Evolutionary conservation across 1,284 basidiomycete genomes (phyloP).

Genomic region (Cronartium ribicola): DNA sequence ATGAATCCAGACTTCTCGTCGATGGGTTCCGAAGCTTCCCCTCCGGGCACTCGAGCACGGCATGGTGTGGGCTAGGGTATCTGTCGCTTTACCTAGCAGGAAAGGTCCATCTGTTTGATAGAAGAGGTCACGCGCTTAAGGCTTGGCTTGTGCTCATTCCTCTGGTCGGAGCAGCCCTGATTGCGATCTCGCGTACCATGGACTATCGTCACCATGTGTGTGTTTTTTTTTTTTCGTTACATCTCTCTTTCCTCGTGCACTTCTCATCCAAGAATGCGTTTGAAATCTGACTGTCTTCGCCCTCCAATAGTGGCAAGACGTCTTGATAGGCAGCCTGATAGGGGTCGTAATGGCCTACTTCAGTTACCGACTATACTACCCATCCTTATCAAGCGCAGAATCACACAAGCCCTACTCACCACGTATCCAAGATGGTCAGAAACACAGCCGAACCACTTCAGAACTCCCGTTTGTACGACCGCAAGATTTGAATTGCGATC

Average conservation of each 20-base stretch:
- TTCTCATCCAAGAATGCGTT: conserved; percentile 61
- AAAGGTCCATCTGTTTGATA: conserved; percentile 85
- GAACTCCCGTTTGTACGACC: neutral
- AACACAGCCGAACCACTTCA: neutral
- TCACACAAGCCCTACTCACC: conserved; percentile 74
- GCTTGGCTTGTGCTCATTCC: conserved; percentile 78
- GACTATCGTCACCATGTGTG: conserved; percentile 55
- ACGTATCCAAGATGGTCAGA: conserved; percentile 46
- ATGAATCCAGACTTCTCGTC: conserved; percentile 59
- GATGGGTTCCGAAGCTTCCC: conserved; percentile 94
- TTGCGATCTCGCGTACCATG: conserved; percentile 64
- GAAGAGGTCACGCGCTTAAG: conserved; percentile 70
- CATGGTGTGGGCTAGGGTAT: conserved; percentile 88
- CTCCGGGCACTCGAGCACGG: conserved; percentile 85
- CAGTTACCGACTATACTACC: conserved; percentile 63
- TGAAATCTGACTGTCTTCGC: conserved; percentile 62
- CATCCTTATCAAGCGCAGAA: conserved; percentile 43
- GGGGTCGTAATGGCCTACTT: conserved; percentile 72
- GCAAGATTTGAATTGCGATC: neutral
- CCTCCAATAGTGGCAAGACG: conserved; percentile 68
- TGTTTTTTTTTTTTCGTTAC: no score
- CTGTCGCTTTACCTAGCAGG: conserved; percentile 81
- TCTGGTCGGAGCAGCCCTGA: conserved; percentile 71
- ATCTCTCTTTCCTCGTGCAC: neutral
- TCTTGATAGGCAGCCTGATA: conserved; percentile 71